A percentile compares a stretch with the other conserved stretches of the same genome.
Evolutionary conservation across 2,329 filamentous ascomycete species (phyloP).

Genomic region (Ophidiomyces ophidiicola): DNA sequence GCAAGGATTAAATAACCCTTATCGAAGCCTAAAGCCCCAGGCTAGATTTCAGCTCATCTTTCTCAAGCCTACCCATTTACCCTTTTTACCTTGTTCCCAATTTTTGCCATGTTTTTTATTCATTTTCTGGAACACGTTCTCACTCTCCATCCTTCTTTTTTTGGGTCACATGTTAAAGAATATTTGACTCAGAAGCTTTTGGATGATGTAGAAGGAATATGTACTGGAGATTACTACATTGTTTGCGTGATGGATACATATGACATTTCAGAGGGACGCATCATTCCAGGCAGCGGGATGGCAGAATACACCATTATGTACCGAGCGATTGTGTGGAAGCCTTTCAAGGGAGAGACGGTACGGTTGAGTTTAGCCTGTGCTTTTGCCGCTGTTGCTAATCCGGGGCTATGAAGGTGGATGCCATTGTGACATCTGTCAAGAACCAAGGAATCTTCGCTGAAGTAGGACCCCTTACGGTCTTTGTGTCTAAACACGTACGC

Average conservation of each 20-base stretch:
- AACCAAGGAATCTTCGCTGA: slow-evolving; percentile 65
- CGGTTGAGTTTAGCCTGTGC: slow-evolving; percentile 25
- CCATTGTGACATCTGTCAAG: slow-evolving; percentile 82
- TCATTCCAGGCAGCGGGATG: slow-evolving; percentile 79
- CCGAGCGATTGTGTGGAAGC: slow-evolving; percentile 91
- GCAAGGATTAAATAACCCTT: too few species aligned
- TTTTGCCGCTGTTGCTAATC: slow-evolving; percentile 1
- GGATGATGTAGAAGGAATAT: slow-evolving; percentile 87
- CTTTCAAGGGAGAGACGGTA: slow-evolving; percentile 96
- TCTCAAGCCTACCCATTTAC: slow-evolving; percentile 3
- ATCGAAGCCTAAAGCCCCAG: background rate
- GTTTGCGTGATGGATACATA: slow-evolving; percentile 96
- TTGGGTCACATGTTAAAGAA: slow-evolving; percentile 84
- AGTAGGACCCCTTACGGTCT: slow-evolving; percentile 38
- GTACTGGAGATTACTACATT: slow-evolving; percentile 92
- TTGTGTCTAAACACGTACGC: slow-evolving; percentile 57
- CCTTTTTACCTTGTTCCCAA: slow-evolving; percentile 15
- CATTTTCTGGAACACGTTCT: slow-evolving; percentile 93
- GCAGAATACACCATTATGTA: slow-evolving; percentile 94
- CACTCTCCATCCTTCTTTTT: slow-evolving; percentile 92
- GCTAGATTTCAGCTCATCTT: background rate
- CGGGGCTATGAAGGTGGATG: slow-evolving; percentile 60
- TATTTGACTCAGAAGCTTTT: slow-evolving; percentile 81
- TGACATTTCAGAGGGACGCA: slow-evolving; percentile 84
- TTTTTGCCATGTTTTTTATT: slow-evolving; percentile 89